phyloP scores from a whole-genome alignment of 306 rosid genomes.

The Cotoneaster glaucophyllus region DNA sequence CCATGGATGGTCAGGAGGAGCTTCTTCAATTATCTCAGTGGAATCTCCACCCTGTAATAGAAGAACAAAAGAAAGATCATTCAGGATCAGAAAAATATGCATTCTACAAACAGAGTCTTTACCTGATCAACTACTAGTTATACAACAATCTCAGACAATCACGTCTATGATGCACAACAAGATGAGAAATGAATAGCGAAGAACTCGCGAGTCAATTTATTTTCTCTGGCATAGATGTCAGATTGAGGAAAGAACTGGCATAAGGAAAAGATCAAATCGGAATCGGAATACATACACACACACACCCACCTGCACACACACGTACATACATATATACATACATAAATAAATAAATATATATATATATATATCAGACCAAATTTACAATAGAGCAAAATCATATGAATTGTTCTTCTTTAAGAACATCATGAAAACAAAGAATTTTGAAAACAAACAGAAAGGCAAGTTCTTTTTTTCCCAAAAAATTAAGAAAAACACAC shows the following conservation, averaged over 20 bases:
- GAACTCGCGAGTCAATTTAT: background rate
- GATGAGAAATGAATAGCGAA: background rate
- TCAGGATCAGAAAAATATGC: background rate
- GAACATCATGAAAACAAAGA: background rate
- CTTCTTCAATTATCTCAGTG: constrained; percentile 60
- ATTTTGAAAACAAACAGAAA: background rate
- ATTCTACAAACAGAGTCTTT: background rate
- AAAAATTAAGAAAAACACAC: background rate
- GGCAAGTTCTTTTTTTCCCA: background rate
- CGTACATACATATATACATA: no score
- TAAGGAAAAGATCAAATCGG: background rate
- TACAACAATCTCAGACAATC: constrained; percentile 7
- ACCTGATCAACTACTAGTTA: constrained; percentile 1
- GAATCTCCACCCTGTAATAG: constrained; percentile 34
- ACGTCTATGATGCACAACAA: background rate
- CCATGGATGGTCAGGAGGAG: constrained; percentile 22
- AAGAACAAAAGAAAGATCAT: background rate
- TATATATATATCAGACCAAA: background rate
- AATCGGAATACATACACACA: no score
- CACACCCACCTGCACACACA: no score
- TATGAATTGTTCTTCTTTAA: background rate
- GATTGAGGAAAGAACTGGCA: background rate
- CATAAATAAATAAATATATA: no score
- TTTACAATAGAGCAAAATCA: background rate
- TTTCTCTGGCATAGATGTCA: background rate